Conservation (phyloP, 148 eudicot species). For the Suaeda aralocaspica region DNA sequence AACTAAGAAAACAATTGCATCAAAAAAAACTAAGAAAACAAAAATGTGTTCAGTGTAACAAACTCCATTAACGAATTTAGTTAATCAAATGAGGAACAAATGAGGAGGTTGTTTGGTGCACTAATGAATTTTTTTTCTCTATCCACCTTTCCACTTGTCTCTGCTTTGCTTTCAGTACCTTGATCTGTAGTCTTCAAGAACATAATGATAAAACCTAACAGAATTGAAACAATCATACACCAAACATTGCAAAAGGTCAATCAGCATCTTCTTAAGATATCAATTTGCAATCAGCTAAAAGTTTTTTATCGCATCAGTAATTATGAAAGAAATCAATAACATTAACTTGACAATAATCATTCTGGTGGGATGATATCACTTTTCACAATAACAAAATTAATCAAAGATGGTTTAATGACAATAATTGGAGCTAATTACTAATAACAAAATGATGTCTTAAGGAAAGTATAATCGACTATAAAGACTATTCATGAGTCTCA, state of each 20-base stretch:
- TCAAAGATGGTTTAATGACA: not conserved
- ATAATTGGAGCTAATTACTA: not conserved
- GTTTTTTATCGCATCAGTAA: not conserved
- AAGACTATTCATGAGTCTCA: no score
- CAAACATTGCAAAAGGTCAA: constrained; percentile 15
- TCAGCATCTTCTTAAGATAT: not conserved
- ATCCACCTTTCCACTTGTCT: constrained; percentile 10
- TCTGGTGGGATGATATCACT: no score
- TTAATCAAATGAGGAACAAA: not conserved
- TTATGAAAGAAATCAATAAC: not conserved
- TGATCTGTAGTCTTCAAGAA: constrained; percentile 2
- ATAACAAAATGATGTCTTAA: not conserved
- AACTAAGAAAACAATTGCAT: not conserved
- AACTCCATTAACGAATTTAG: not conserved
- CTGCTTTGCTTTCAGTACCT: constrained; percentile 8
- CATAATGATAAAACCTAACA: constrained; percentile 18
- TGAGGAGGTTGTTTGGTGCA: constrained; percentile 12
- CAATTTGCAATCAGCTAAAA: not conserved
- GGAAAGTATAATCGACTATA: no score
- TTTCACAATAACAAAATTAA: no score
- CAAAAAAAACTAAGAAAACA: no score
- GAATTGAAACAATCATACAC: constrained; percentile 10
- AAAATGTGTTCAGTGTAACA: constrained; percentile 18
- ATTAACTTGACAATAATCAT: no score
- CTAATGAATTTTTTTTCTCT: not conserved